phyloP scores from a whole-genome alignment of 441 rosid species.

The Adansonia rubrostipa region DNA sequence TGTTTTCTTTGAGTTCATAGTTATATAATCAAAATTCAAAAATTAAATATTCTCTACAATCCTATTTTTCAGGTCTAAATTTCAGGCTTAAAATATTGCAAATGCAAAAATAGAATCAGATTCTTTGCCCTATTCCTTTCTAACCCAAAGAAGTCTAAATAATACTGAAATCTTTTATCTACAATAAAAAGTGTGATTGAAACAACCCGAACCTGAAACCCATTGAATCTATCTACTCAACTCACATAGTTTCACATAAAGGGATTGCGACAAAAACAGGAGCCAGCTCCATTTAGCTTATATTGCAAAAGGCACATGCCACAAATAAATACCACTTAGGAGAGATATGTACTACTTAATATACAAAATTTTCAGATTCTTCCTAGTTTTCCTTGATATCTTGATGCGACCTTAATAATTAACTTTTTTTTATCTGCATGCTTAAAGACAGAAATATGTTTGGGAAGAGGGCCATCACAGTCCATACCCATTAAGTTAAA shows the following conservation, averaged over 20 bases:
- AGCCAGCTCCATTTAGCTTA: not conserved
- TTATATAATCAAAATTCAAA: not conserved
- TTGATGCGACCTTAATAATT: not conserved
- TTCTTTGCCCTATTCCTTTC: not conserved
- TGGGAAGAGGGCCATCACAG: constrained; percentile 3
- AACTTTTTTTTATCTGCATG: not conserved
- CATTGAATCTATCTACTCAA: constrained; percentile 3
- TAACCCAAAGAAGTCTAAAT: not conserved
- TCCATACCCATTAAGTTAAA: constrained; percentile 92
- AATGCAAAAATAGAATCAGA: not conserved
- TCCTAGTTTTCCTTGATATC: constrained; percentile 7
- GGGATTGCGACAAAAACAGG: not conserved
- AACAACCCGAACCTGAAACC: not conserved
- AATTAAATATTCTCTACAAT: not conserved
- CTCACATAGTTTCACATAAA: not conserved
- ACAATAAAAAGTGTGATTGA: not conserved
- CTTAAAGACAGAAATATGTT: constrained; percentile 15
- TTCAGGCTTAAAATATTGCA: not conserved
- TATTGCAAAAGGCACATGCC: not conserved
- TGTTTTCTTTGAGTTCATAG: not conserved
- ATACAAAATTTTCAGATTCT: not conserved
- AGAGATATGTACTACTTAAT: not conserved
- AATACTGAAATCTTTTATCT: not conserved
- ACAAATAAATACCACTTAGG: not conserved
- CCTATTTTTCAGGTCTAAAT: not conserved